These are phyloP conservation scores for Lagerstroemia speciosa DNA, from an alignment of 345 rosid genomes.

Conservation along the genomic window DNA sequence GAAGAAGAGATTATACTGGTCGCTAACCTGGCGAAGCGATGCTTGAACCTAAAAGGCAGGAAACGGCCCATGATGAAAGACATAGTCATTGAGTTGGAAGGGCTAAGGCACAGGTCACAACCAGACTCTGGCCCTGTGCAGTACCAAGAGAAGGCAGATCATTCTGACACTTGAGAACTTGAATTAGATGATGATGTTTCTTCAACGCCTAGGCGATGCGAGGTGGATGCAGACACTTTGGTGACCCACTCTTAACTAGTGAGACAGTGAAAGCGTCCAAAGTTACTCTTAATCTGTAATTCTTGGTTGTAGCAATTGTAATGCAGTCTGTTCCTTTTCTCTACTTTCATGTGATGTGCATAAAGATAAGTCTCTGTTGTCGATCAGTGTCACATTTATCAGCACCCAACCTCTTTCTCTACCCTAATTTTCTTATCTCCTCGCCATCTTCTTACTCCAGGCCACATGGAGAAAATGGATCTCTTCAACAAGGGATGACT, in stretches of 20 bases:
- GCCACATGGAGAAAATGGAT: too few relatives aligned
- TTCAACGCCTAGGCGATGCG: background rate
- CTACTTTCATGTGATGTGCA: too few relatives aligned
- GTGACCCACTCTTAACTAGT: background rate
- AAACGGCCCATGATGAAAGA: slow-evolving; percentile 6
- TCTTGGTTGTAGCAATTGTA: background rate
- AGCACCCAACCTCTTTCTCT: too few relatives aligned
- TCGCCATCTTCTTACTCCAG: too few relatives aligned
- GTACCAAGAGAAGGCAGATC: background rate
- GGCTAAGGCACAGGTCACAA: background rate
- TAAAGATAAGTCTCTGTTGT: too few relatives aligned
- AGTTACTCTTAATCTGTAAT: background rate
- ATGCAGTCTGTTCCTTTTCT: background rate
- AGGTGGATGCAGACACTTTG: background rate
- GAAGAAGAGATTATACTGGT: background rate
- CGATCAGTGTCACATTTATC: too few relatives aligned
- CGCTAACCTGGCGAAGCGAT: slow-evolving; percentile 6
- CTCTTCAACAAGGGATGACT: too few relatives aligned
- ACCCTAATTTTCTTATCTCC: too few relatives aligned
- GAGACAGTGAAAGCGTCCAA: background rate
- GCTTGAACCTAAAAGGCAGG: slow-evolving; percentile 6
- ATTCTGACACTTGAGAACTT: background rate
- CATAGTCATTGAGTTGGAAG: slow-evolving; percentile 1
- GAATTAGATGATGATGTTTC: background rate
- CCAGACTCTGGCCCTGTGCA: background rate